These are phyloP conservation scores for Vararia minispora DNA, from an alignment of 768 basidiomycete genomes.

Conservation along the genomic window DNA sequence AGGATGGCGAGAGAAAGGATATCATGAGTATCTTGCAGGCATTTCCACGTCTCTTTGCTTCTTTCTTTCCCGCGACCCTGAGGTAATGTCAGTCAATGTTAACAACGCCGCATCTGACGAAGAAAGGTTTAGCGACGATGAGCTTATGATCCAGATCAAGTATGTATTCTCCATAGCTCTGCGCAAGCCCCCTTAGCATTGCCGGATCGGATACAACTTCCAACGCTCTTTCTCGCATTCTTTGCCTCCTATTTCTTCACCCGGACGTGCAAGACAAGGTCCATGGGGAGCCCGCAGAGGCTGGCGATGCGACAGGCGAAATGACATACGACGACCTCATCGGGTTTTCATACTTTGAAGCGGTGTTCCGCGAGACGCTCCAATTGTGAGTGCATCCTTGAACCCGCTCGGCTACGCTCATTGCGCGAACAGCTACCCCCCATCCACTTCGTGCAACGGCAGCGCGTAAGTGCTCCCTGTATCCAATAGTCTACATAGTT, in stretches of 20 bases:
- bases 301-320: slow-evolving; percentile 9
- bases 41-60: neutral
- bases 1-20: slow-evolving; percentile 19
- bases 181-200: slow-evolving; percentile 14
- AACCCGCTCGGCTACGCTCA: too few relatives aligned
- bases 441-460: too few relatives aligned
- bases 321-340: slow-evolving; percentile 18
- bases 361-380: slow-evolving; percentile 16
- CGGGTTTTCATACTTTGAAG: slow-evolving; percentile 19
- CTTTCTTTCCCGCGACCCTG: neutral
- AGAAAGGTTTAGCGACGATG: slow-evolving; percentile 17
- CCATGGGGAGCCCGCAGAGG: slow-evolving; percentile 16
- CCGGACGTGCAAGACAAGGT: slow-evolving; percentile 19
- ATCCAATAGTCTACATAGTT: too few relatives aligned
- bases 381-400: slow-evolving; percentile 13
- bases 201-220: slow-evolving; percentile 21
- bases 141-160: slow-evolving; percentile 19
- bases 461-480: too few relatives aligned
- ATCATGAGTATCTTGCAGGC: slow-evolving; percentile 20
- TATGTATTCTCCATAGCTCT: slow-evolving; percentile 5
- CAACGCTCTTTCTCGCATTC: slow-evolving; percentile 18
- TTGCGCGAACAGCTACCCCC: too few relatives aligned
- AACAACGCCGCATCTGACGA: slow-evolving; percentile 13
- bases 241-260: slow-evolving; percentile 17
- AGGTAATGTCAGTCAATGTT: slow-evolving; percentile 7